These are phyloP conservation scores for Cladobotryum protrusum DNA, from an alignment of 2,329 filamentous ascomycete genomes.

Conservation along the genomic window DNA sequence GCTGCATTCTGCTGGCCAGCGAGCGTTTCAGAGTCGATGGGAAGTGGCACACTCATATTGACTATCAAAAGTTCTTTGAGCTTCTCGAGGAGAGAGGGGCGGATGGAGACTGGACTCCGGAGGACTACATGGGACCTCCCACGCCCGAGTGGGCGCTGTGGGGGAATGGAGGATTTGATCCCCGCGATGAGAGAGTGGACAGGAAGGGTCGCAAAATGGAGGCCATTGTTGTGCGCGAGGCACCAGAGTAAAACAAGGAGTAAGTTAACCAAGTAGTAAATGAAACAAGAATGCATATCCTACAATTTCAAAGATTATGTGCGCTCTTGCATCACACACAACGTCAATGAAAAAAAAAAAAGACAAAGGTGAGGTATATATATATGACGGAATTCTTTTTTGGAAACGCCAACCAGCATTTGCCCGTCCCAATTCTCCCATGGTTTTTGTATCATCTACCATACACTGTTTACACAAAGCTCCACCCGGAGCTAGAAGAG, in stretches of 20 bases:
- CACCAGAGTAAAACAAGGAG: constrained; percentile 15
- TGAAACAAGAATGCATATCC: not conserved
- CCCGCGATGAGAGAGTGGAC: constrained; percentile 79
- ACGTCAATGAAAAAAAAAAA: too few species aligned
- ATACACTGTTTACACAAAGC: constrained; percentile 37
- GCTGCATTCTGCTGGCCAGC: constrained; percentile 82
- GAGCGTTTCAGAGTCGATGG: constrained; percentile 69
- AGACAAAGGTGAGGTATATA: too few species aligned
- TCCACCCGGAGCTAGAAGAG: constrained; percentile 32
- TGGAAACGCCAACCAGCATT: constrained; percentile 25
- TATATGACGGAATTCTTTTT: constrained; percentile 18
- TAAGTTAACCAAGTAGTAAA: not conserved
- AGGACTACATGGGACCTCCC: constrained; percentile 80
- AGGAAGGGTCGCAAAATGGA: constrained; percentile 69
- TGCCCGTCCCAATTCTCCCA: constrained; percentile 25
- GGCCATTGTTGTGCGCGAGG: constrained; percentile 26
- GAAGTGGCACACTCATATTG: constrained; percentile 86
- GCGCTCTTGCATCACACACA: constrained; percentile 13
- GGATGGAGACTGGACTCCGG: constrained; percentile 69
- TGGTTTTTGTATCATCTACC: constrained; percentile 23
- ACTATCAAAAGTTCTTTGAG: constrained; percentile 84
- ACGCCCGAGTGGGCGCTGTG: constrained; percentile 93
- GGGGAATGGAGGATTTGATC: constrained; percentile 93
- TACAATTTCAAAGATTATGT: not conserved
- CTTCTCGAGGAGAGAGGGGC: constrained; percentile 63